Evolutionary conservation across 352 stramenopile species (phyloP).

Genomic region (Bremia lactucae): DNA sequence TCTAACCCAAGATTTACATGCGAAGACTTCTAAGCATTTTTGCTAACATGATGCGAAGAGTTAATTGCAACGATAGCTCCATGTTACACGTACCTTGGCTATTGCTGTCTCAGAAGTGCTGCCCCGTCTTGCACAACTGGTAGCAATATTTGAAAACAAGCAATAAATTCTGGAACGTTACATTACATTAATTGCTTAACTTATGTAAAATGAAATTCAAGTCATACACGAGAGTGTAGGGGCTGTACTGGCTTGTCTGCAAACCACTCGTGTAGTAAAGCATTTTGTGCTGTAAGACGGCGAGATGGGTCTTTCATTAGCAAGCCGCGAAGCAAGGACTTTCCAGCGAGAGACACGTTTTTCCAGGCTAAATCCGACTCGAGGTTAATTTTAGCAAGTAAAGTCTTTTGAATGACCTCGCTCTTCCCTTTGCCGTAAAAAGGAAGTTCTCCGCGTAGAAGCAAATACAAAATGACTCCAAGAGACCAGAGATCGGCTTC

Average conservation of each 20-base stretch:
- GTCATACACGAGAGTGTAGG: no score
- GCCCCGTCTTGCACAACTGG: no score
- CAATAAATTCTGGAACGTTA: no score
- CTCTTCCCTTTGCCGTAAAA: conserved; percentile 88
- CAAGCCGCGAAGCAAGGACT: conserved; percentile 63
- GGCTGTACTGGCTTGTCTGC: conserved; percentile 10
- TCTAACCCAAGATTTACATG: no score
- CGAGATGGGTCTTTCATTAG: conserved; percentile 77
- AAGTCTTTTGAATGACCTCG: conserved; percentile 88
- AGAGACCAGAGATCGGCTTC: conserved; percentile 90
- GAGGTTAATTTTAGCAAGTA: conserved; percentile 78
- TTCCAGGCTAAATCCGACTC: conserved; percentile 48
- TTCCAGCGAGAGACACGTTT: conserved; percentile 44
- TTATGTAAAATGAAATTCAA: no score
- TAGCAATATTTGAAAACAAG: no score
- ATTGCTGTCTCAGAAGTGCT: no score
- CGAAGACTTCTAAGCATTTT: no score
- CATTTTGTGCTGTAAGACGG: conserved; percentile 71
- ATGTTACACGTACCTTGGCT: no score
- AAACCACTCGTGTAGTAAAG: conserved; percentile 81
- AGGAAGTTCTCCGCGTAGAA: conserved; percentile 81
- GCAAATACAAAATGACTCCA: conserved; percentile 89
- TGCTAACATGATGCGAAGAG: no score
- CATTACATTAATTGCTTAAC: no score
- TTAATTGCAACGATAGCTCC: no score